Percentiles rank a stretch among this genome's conserved stretches.
These are phyloP conservation scores for Globisporangium abappressorium DNA, from an alignment of 352 stramenopile genomes.

Conservation along the genomic window DNA sequence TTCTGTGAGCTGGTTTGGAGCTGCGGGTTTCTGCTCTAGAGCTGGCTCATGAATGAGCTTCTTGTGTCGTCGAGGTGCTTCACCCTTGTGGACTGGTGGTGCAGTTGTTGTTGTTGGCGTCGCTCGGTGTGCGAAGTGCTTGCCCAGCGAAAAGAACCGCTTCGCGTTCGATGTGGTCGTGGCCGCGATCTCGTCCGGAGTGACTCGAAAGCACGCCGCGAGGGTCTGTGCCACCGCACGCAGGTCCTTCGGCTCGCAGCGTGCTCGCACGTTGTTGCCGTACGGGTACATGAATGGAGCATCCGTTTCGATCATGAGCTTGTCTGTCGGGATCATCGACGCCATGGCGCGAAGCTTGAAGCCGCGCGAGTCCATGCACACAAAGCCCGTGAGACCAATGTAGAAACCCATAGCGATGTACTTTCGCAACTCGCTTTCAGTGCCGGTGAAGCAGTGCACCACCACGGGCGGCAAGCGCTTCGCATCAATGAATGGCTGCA, in stretches of 20 bases:
- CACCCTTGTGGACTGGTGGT: not conserved
- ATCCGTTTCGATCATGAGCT: slow-evolving; percentile 74
- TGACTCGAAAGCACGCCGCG: slow-evolving; percentile 37
- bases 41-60: not conserved
- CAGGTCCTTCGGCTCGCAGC: slow-evolving; percentile 69
- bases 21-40: not conserved
- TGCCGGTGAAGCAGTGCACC: slow-evolving; percentile 77
- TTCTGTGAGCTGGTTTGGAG: not conserved
- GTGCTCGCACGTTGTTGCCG: slow-evolving; percentile 27
- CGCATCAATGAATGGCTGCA: slow-evolving; percentile 32
- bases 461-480: slow-evolving; percentile 46
- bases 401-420: slow-evolving; percentile 69
- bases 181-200: slow-evolving; percentile 35
- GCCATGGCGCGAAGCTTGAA: slow-evolving; percentile 42
- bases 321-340: slow-evolving; percentile 41
- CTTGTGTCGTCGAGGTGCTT: not conserved
- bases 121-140: slow-evolving; percentile 11
- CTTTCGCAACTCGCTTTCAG: slow-evolving; percentile 37
- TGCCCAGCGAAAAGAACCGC: slow-evolving; percentile 46
- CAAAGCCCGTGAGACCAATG: slow-evolving; percentile 70
- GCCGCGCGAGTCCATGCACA: slow-evolving; percentile 62
- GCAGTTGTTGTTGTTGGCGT: not conserved
- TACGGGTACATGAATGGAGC: slow-evolving; percentile 79
- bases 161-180: slow-evolving; percentile 49
- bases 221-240: slow-evolving; percentile 57